Evolutionary conservation across 2,329 filamentous ascomycete genomes (phyloP), one percentile per base, ranked within the genome.

Genomic region (Sporothrix luriei): DNA sequence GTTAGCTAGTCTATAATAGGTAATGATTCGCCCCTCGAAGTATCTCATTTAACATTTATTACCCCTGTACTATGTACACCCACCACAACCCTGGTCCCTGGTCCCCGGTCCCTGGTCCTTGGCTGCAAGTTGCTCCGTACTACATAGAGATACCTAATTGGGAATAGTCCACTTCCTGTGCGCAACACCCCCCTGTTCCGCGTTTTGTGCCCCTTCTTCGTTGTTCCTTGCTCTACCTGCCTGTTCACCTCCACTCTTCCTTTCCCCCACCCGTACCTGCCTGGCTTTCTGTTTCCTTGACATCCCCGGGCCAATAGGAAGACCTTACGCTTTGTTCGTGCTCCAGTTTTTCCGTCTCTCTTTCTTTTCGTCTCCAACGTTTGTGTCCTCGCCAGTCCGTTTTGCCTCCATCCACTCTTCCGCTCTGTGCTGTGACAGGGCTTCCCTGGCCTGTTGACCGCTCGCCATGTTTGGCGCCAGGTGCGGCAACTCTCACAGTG

Each of bases 271-370:
- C 46, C 46, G 62, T 65, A 65, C 62, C 62, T 65, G 62, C 40
- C 40, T 43, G 14, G 40, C 24, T 55, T 7, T 10, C 33, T 38
- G 16, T 33, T 59, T 38, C 38, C 43, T 26, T 59, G 2, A 49
- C 51, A n/a, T 59, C 43, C 68, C 61, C 52, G 61, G 29, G n/a
- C 68, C 68, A 69, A 69, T 69, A 69, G 61, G 62, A 66, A 11
- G 33, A 13, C 21, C 49, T 21, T 55, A 7, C 13, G 26, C 49
- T 14, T 33, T 54, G 66, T 59, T 49, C 49, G 40, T 68, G 33
- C 10, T 24, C 49, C 64, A 26, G 14, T 66, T 43, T 21, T 67
- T 46, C n/a, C n/a, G n/a, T n/a, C n/a, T 46, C 29, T 48, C 16
- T 52, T 1, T 43, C 14, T 55, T 38, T 29, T 29, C 40, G 40